phyloP scores from a whole-genome alignment of 176 grass and related monocot genomes.

The Triticum monococcum region DNA sequence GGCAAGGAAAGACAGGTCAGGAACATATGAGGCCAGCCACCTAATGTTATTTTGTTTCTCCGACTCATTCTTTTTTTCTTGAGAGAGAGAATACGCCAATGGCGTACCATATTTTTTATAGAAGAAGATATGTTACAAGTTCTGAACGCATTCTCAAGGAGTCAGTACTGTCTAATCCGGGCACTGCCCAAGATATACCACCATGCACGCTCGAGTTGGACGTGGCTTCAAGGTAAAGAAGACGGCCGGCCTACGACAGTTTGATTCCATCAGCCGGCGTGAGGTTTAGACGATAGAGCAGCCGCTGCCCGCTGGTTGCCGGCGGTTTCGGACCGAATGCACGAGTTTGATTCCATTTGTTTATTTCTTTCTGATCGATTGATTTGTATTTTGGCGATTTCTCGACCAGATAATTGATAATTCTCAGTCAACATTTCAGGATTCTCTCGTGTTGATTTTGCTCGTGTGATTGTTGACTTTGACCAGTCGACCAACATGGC shows the following conservation, averaged over 20 bases:
- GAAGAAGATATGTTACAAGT: too few relatives aligned
- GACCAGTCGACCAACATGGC: neutral
- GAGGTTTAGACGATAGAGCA: neutral
- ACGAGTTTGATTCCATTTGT: neutral
- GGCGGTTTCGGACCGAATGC: constrained; percentile 11
- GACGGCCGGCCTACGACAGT: constrained; percentile 21
- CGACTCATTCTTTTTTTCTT: neutral
- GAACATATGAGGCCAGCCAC: constrained; percentile 30
- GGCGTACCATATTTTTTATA: too few relatives aligned
- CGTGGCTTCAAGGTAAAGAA: constrained; percentile 34
- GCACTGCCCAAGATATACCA: neutral
- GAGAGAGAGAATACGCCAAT: too few relatives aligned
- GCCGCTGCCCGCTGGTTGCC: neutral
- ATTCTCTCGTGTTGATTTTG: neutral
- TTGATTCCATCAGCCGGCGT: constrained; percentile 16
- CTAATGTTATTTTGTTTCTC: neutral
- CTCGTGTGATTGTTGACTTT: constrained; percentile 4
- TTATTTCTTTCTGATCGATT: neutral
- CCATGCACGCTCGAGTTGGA: constrained; percentile 12
- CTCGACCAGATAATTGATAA: neutral
- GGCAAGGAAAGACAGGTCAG: constrained; percentile 36
- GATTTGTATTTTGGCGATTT: neutral
- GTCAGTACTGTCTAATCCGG: neutral
- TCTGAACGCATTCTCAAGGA: neutral
- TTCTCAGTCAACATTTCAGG: too few relatives aligned